Evolutionary conservation across 176 grass and related monocot genomes (phyloP), one percentile per base, ranked within the genome.

Genomic region (Calamus simplicifolius): DNA sequence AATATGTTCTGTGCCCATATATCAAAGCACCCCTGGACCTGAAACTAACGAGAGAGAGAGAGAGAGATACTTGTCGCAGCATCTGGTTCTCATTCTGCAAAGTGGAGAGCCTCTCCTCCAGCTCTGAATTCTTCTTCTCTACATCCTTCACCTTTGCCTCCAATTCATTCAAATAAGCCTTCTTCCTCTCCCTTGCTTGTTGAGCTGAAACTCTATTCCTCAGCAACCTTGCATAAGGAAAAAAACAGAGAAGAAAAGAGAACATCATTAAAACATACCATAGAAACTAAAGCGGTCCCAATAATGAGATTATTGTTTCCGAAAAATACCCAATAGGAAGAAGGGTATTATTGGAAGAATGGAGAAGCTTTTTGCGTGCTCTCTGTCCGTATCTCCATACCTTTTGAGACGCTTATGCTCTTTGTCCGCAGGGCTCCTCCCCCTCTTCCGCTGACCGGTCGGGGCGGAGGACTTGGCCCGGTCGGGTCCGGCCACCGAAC

Each of bases 401-500:
- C 89, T 85, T 80, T 89, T 89, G 69, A 95, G 89, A 12, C 89
- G 89, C 69, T 85, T 95, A 79, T 95, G 85, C 75, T 95, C 89
- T 66, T 95, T 95, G 60, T 95, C 89, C 1, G 85, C 89, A 14
- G 85, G 73, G 66, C 54, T 83, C 65, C 85, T 86, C 5, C 80
- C 69, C 28, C 66, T 74, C 51, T 81, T 80, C 49, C 84, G 80
- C 54, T 64, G 53, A 18, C 66, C 50, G 59, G 69, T 54, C 59
- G 76, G 75, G 43, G 75, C 58, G 17, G 58, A 55, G 61, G 75
- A 86, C 48, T 31, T 51, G 12, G 81, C 75, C 55, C 75, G 75
- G 29, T 82, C 64, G 4, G 65, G 16, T n/a, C 71, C 75, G 50
- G 63, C 72, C 0, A 55, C 48, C 5, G 57, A 35, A 3, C 43